Conservation (phyloP, 805 yeast species). For the Cephaloascus fragrans region DNA sequence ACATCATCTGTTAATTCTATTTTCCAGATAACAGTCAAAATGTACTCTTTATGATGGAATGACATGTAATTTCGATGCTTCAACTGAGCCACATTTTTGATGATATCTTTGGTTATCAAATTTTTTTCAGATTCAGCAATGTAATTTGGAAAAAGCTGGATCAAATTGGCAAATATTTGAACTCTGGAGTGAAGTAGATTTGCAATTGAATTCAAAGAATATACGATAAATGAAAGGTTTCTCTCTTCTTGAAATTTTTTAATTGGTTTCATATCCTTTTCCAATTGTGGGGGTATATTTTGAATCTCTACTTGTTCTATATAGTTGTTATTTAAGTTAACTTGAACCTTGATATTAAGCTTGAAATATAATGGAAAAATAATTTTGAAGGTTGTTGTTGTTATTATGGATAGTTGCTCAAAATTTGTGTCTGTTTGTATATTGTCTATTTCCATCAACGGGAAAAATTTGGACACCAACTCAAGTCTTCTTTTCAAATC, state of each 20-base stretch:
- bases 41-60: not conserved
- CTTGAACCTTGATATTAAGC: constrained; percentile 15
- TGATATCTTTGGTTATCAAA: not conserved
- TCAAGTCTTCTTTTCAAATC: constrained; percentile 19
- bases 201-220: not conserved
- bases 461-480: constrained; percentile 16
- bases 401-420: not conserved
- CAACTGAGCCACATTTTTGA: not conserved
- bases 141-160: not conserved
- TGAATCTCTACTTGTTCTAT: not conserved
- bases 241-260: not conserved
- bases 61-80: too few species aligned
- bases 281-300: not conserved
- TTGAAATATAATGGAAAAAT: constrained; percentile 30
- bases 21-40: not conserved
- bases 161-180: not conserved
- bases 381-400: constrained; percentile 14
- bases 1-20: not conserved
- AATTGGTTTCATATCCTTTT: not conserved
- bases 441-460: constrained; percentile 11
- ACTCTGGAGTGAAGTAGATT: not conserved
- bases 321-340: not conserved
- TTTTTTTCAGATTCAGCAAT: not conserved
- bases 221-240: not conserved
- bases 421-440: not conserved